phyloP scores from a whole-genome alignment of 2,329 filamentous ascomycete species.

The Colletotrichum spinosum region DNA sequence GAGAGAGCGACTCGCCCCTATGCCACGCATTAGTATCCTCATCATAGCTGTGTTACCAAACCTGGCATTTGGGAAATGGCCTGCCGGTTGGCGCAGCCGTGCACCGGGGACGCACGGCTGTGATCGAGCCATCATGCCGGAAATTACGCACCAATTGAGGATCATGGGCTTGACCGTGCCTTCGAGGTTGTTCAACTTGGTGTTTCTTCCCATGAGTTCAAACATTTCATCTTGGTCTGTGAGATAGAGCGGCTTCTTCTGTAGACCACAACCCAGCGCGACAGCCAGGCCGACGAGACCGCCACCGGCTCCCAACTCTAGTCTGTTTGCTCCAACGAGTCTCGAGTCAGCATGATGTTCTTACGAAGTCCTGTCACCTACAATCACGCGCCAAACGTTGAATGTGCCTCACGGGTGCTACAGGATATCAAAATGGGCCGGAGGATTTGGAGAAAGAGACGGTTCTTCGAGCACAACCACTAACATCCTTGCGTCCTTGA shows the following conservation, averaged over 20 bases:
- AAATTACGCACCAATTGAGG: conserved; percentile 78
- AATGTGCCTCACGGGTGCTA: background rate
- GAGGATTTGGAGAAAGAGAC: background rate
- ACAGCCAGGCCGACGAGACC: conserved; percentile 82
- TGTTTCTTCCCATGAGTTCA: conserved; percentile 86
- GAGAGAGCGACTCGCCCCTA: conserved; percentile 71
- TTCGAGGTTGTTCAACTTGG: conserved; percentile 80
- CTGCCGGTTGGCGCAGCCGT: background rate
- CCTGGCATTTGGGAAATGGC: too few species aligned
- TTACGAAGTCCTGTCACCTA: background rate
- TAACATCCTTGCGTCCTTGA: conserved; percentile 79
- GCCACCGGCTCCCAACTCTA: conserved; percentile 93
- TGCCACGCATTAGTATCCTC: conserved; percentile 23
- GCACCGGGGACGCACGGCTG: conserved; percentile 20
- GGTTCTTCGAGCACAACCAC: conserved; percentile 48
- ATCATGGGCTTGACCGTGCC: conserved; percentile 73
- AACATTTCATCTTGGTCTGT: conserved; percentile 93
- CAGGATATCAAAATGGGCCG: background rate
- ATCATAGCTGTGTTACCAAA: background rate
- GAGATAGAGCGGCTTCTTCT: conserved; percentile 71
- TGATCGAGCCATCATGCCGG: background rate
- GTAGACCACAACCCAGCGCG: conserved; percentile 61
- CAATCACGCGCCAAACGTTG: background rate
- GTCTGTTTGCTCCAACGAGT: conserved; percentile 58
- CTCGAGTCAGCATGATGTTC: conserved; percentile 25